Evolutionary conservation across 805 yeast genomes (phyloP), one percentile per base, ranked within the genome.

Genomic region (Wickerhamiella musiphila): DNA sequence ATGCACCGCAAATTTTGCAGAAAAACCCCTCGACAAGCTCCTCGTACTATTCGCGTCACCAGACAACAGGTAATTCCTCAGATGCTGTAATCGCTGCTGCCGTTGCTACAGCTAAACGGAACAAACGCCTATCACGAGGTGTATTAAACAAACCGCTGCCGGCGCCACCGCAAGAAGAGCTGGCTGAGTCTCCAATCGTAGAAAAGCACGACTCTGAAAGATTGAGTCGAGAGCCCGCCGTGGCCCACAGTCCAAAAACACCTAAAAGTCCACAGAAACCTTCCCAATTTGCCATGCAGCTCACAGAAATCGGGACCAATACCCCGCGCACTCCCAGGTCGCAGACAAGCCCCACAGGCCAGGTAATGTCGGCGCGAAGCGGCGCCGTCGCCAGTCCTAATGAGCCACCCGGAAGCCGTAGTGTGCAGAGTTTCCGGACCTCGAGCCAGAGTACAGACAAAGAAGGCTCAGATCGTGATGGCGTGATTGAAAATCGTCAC

Each of bases 121-220:
- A 5, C 13, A 26, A 26, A 11, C 21, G 21, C 14, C 16, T 8
- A 12, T 12, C 15, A 5, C 9, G 16, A 4, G 29, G 16, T 8
- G 12, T 11, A 5, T 27, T 41, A 18, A 36, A 41, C 34, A 43
- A 42, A 29, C 47, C 47, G n/a, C 26, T 43, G 8, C 47, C 47
- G 1, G 21, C 32, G 2, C 32, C 43, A 3, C 47, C 47, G 2
- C n/a, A 18, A 14, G 16, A 26, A 12, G 22, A 16, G 2, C 12
- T 11, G 6, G 7, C 19, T 23, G 13, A 4, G 4, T 4, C 25
- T 12, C 3, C 25, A n/a, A n/a, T n/a, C n/a, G n/a, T n/a, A n/a
- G n/a, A n/a, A n/a, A n/a, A n/a, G n/a, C n/a, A n/a, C n/a, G n/a
- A n/a, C n/a, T n/a, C n/a, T n/a, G n/a, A n/a, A n/a, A n/a, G n/a